A percentile compares a stretch with the other conserved stretches of the same genome.
These are phyloP conservation scores for Golubevia pallescens DNA, from an alignment of 1,284 basidiomycete species.

Conservation along the genomic window DNA sequence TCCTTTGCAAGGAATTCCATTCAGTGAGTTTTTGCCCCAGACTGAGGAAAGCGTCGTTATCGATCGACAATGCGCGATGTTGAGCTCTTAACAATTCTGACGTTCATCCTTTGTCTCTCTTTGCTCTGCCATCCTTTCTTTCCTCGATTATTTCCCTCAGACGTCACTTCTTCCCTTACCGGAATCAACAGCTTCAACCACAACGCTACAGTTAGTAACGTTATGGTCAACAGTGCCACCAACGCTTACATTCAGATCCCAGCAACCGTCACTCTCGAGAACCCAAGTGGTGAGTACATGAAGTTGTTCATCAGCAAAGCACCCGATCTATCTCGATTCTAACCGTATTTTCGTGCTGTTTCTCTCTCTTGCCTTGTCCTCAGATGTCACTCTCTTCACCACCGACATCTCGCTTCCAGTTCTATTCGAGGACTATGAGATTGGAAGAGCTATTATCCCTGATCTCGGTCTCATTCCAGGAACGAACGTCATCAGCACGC, in stretches of 20 bases:
- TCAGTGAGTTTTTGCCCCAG: no score
- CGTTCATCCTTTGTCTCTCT: no score
- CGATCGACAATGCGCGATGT: no score
- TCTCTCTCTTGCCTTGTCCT: not conserved
- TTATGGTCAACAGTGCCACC: constrained; percentile 28
- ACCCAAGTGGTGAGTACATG: constrained; percentile 26
- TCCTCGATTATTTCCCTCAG: no score
- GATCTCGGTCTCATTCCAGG: constrained; percentile 45
- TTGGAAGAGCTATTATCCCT: constrained; percentile 44
- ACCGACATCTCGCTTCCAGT: constrained; percentile 36
- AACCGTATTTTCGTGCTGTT: not conserved
- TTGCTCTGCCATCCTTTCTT: no score
- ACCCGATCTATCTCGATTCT: no score
- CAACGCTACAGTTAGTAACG: constrained; percentile 13
- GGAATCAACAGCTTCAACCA: constrained; percentile 51
- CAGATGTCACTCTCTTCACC: constrained; percentile 41
- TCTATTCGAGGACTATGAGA: constrained; percentile 21
- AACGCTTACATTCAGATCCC: constrained; percentile 31
- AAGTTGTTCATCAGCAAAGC: no score
- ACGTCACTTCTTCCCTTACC: constrained; percentile 37
- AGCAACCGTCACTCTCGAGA: constrained; percentile 41
- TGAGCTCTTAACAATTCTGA: no score
- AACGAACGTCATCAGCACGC: constrained; percentile 31
- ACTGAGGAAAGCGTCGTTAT: no score
- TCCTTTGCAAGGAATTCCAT: constrained; percentile 52